A percentile compares a stretch with the other conserved stretches of the same genome.
Conservation (phyloP, 2,329 filamentous ascomycete genomes). For the Cytospora piceicola region DNA sequence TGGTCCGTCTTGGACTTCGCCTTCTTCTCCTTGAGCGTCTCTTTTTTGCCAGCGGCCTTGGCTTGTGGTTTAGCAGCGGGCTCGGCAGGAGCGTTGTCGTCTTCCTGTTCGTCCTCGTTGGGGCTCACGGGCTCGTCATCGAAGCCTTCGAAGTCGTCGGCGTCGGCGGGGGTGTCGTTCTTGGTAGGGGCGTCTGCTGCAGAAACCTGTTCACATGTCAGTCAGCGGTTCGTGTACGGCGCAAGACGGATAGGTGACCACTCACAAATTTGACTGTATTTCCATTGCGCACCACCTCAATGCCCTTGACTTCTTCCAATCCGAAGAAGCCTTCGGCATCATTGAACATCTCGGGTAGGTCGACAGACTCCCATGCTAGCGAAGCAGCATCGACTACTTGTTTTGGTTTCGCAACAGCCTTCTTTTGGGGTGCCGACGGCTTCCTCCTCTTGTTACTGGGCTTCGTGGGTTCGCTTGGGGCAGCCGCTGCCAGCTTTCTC, state of each 20-base stretch:
- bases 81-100: slow-evolving; percentile 25
- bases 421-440: slow-evolving; percentile 26
- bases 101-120: slow-evolving; percentile 30
- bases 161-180: slow-evolving; percentile 32
- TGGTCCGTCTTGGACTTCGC: slow-evolving; percentile 37
- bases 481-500: slow-evolving; percentile 33
- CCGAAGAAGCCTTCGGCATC: slow-evolving; percentile 95
- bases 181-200: neutral
- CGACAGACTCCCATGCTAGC: slow-evolving; percentile 60
- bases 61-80: slow-evolving; percentile 23
- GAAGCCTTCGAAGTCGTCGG: slow-evolving; percentile 41
- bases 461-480: slow-evolving; percentile 16
- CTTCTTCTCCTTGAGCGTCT: slow-evolving; percentile 38
- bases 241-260: slow-evolving; percentile 11
- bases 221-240: neutral
- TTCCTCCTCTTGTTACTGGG: slow-evolving; percentile 36
- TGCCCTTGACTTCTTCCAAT: slow-evolving; percentile 87
- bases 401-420: slow-evolving; percentile 42
- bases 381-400: slow-evolving; percentile 50
- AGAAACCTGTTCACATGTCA: slow-evolving; percentile 10
- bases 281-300: slow-evolving; percentile 77
- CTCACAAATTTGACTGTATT: slow-evolving; percentile 61
- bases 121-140: slow-evolving; percentile 35
- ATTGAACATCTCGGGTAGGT: slow-evolving; percentile 77
- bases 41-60: slow-evolving; percentile 33